Conservation (phyloP, 139 green algal genomes). For the Picochlorum costavermella region DNA sequence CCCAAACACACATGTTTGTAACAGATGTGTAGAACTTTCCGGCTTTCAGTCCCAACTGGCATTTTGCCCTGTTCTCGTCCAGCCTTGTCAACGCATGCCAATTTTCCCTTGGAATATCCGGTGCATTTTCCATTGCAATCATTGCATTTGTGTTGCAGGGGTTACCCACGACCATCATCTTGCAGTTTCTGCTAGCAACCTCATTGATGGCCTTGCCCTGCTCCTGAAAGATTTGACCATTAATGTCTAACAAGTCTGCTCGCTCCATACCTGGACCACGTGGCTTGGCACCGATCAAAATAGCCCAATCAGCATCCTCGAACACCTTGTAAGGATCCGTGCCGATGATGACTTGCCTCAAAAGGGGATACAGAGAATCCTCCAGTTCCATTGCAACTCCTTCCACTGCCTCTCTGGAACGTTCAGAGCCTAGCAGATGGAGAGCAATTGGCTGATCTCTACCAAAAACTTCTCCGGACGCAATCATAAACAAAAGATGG, state of each 20-base stretch:
- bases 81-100: conserved; percentile 78
- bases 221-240: conserved; percentile 76
- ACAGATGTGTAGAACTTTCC: conserved; percentile 85
- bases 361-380: conserved; percentile 86
- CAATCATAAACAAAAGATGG: conserved; percentile 86
- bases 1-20: conserved; percentile 76
- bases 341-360: conserved; percentile 71
- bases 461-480: conserved; percentile 51
- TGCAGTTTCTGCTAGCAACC: conserved; percentile 61
- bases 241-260: conserved; percentile 79
- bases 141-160: conserved; percentile 91
- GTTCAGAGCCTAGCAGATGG: conserved; percentile 70
- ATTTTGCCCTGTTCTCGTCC: conserved; percentile 86
- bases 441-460: conserved; percentile 77
- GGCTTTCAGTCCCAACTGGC: conserved; percentile 79
- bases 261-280: conserved; percentile 87
- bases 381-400: conserved; percentile 94
- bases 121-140: conserved; percentile 78
- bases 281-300: conserved; percentile 89
- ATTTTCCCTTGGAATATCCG: conserved; percentile 66
- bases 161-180: conserved; percentile 86
- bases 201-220: conserved; percentile 75
- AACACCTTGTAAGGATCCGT: conserved; percentile 73
- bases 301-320: conserved; percentile 79
- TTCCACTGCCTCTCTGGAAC: conserved; percentile 71